Evolutionary conservation across 2,329 filamentous ascomycete species (phyloP).

Genomic region (Thielaviopsis populi): DNA sequence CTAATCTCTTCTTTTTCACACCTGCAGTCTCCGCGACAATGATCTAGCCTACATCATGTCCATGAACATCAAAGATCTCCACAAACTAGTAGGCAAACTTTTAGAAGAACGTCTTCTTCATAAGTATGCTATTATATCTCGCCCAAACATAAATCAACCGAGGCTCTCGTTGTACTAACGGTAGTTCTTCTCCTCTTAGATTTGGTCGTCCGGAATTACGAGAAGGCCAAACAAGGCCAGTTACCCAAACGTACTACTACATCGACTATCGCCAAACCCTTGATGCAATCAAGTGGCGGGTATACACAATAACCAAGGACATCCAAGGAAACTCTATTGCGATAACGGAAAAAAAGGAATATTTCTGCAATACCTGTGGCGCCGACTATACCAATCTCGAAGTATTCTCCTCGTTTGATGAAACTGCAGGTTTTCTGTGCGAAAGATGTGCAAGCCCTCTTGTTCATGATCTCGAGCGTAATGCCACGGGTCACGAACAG

Average conservation of each 20-base stretch:
- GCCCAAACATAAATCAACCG: neutral
- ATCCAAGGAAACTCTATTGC: conserved; percentile 74
- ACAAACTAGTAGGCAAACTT: conserved; percentile 73
- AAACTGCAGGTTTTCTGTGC: conserved; percentile 58
- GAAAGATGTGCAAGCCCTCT: conserved; percentile 57
- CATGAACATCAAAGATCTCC: conserved; percentile 82
- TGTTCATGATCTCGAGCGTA: conserved; percentile 49
- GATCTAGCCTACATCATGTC: conserved; percentile 77
- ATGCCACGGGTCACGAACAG: conserved; percentile 56
- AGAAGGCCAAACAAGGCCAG: conserved; percentile 66
- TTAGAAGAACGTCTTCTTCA: conserved; percentile 60
- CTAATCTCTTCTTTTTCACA: conserved; percentile 37
- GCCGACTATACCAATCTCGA: conserved; percentile 83
- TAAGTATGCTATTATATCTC: conserved; percentile 45
- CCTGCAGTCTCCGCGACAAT: conserved; percentile 70
- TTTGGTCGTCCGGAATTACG: conserved; percentile 49
- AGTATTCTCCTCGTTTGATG: conserved; percentile 61
- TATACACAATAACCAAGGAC: conserved; percentile 74
- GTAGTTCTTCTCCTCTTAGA: neutral
- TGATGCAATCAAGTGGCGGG: conserved; percentile 89
- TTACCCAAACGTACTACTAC: conserved; percentile 88
- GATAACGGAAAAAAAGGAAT: conserved; percentile 79
- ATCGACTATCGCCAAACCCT: conserved; percentile 91
- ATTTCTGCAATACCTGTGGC: conserved; percentile 66
- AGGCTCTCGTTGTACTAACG: conserved; percentile 36